A percentile compares a stretch with the other conserved stretches of the same genome.
These are phyloP conservation scores for Lactuca saligna DNA, from an alignment of 129 eudicot species.

Conservation along the genomic window DNA sequence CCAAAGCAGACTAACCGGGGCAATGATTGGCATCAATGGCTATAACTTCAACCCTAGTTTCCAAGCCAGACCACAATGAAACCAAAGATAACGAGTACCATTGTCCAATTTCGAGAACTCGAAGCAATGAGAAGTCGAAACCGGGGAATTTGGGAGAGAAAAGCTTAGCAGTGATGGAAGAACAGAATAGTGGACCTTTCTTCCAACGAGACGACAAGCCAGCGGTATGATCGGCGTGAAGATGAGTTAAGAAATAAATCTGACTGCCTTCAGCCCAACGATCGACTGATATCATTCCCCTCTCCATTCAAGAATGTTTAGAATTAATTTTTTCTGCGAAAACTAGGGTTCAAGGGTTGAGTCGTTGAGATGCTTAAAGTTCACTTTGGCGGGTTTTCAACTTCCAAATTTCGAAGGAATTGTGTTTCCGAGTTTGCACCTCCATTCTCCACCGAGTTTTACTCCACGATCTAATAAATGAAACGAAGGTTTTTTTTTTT, in stretches of 20 bases:
- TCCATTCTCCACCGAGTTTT: too few species aligned
- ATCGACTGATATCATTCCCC: slow-evolving; percentile 82
- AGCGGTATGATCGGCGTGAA: slow-evolving; percentile 88
- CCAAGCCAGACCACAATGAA: slow-evolving; percentile 38
- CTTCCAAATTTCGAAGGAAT: background rate
- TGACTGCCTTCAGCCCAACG: slow-evolving; percentile 77
- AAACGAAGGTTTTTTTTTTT: too few species aligned
- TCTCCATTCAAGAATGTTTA: slow-evolving; percentile 46
- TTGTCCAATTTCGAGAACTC: slow-evolving; percentile 50
- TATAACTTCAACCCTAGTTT: slow-evolving; percentile 42
- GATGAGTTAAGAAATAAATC: slow-evolving; percentile 77
- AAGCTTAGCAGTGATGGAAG: slow-evolving; percentile 73
- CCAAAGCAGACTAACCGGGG: slow-evolving; percentile 48
- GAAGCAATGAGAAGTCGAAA: slow-evolving; percentile 62
- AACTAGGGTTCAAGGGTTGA: slow-evolving; percentile 19
- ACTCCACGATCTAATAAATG: too few species aligned
- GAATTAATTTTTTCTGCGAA: background rate
- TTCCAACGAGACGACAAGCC: slow-evolving; percentile 78
- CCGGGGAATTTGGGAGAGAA: slow-evolving; percentile 73
- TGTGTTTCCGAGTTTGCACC: background rate
- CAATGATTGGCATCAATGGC: slow-evolving; percentile 88
- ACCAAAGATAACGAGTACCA: slow-evolving; percentile 56
- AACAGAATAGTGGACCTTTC: slow-evolving; percentile 66
- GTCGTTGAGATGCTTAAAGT: background rate
- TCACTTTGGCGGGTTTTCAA: slow-evolving; percentile 25